These are phyloP conservation scores for Aureobasidium melanogenum DNA, from an alignment of 2,329 filamentous ascomycete species.

Conservation along the genomic window DNA sequence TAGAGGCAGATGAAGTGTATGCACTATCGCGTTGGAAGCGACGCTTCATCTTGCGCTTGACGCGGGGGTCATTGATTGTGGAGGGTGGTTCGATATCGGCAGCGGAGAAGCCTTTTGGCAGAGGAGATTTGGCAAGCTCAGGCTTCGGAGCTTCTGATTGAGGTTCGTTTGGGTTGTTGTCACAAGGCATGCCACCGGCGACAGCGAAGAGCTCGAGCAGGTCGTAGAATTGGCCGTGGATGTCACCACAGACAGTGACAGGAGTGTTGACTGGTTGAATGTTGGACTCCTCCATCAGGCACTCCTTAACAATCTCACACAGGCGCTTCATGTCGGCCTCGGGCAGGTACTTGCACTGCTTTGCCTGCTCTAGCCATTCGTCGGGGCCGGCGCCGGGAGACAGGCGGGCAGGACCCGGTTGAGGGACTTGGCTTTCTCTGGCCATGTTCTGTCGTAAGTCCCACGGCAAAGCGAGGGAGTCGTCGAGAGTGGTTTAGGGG, in stretches of 20 bases:
- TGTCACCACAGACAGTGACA: slow-evolving; percentile 95
- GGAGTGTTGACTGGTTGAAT: slow-evolving; percentile 96
- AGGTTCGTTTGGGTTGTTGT: slow-evolving; percentile 28
- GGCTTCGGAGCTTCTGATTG: slow-evolving; percentile 4
- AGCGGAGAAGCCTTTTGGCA: slow-evolving; percentile 66
- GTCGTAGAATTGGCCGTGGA: slow-evolving; percentile 98
- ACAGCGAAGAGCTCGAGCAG: slow-evolving; percentile 94
- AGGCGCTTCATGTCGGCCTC: slow-evolving; percentile 97
- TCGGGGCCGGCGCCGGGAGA: slow-evolving; percentile 77
- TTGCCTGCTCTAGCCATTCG: slow-evolving; percentile 94
- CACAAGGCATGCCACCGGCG: slow-evolving; percentile 90
- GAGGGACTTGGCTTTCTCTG: slow-evolving; percentile 57
- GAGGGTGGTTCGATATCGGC: slow-evolving; percentile 87
- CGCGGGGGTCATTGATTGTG: slow-evolving; percentile 77
- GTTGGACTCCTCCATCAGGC: slow-evolving; percentile 98
- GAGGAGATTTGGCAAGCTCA: slow-evolving; percentile 8
- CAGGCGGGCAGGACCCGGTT: slow-evolving; percentile 82
- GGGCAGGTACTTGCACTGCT: slow-evolving; percentile 93
- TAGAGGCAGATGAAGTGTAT: slow-evolving; percentile 45
- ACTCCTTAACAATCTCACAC: slow-evolving; percentile 98
- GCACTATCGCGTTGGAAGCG: slow-evolving; percentile 41
- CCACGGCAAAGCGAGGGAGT: background rate
- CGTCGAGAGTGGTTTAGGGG: background rate
- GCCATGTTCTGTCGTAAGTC: slow-evolving; percentile 29
- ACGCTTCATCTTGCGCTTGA: slow-evolving; percentile 71